Conservation (phyloP, 306 rosid species). For the Cucumis hystrix region DNA sequence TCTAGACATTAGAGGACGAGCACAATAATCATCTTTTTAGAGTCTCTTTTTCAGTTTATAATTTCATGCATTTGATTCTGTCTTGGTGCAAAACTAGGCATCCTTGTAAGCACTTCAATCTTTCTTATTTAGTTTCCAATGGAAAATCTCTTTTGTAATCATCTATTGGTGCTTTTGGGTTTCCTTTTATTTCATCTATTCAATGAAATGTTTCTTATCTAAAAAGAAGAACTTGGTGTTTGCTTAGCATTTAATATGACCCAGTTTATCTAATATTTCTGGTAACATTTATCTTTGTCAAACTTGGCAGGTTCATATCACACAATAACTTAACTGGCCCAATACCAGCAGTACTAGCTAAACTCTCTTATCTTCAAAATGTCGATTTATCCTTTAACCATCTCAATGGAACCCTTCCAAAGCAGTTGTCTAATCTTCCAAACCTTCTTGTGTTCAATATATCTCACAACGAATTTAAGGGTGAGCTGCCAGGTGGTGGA, state of each 20-base stretch:
- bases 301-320: slow-evolving; percentile 45
- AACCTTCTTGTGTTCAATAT: slow-evolving; percentile 63
- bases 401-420: slow-evolving; percentile 66
- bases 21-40: too few species aligned
- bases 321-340: slow-evolving; percentile 48
- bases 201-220: too few species aligned
- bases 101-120: too few species aligned
- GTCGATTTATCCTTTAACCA: slow-evolving; percentile 72
- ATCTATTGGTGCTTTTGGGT: too few species aligned
- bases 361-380: slow-evolving; percentile 46
- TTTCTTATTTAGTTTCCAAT: too few species aligned
- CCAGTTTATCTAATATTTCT: background rate
- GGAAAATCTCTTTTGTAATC: too few species aligned
- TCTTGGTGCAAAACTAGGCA: too few species aligned
- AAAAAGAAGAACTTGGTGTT: background rate
- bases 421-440: slow-evolving; percentile 79
- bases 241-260: background rate
- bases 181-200: too few species aligned
- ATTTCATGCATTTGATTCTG: too few species aligned
- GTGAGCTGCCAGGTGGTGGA: slow-evolving; percentile 79
- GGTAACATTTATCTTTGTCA: background rate
- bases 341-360: slow-evolving; percentile 58
- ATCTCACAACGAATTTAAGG: slow-evolving; percentile 77
- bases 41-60: too few species aligned
- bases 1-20: too few species aligned